Evolutionary conservation across 495 filamentous ascomycete species (phyloP), one percentile per base, ranked within the genome.

Genomic region (Copromyces sp.): DNA sequence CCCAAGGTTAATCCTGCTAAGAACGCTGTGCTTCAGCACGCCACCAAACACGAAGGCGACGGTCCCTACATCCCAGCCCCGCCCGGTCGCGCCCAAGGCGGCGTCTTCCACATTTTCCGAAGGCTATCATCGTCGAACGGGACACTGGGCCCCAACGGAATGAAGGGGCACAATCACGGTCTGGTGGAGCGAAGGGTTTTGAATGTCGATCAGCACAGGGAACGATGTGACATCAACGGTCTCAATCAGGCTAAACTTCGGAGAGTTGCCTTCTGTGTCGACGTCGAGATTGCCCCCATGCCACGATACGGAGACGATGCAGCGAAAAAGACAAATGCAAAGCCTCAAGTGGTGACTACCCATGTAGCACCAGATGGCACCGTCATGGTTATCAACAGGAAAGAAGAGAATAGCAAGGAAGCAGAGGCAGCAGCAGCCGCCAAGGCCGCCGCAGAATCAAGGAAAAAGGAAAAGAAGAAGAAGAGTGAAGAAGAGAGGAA

Each of bases 391-490:
- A 83, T 77, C 68, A 82, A 80, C 38, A 87, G 89, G 74, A 59
- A 72, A 41, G 65, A 80, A 68, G 80, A 81, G 39, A 74, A 32
- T 79, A 2, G 73, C 79, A 39, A 81, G 81, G 71, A 75, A 76
- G 35, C 70, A 69, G 39, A 38, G 71, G 68, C 16, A 71, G 68
- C 11, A 80, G 76, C 41, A 75, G 68, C 32, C 42, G 68, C 37
- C 44, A 77, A 32, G 81, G 83, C 75, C 3, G 69, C 72, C 14
- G 74, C 73, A 75, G 79, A 82, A 35, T 45, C 61, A 4, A 78
- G 73, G 87, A 96, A 94, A 78, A 93, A 91, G 77, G 94, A 96
- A 79, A 96, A 95, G 84, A 97, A 96, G 81, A 95, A 94, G 83
- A 89, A 91, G 71, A 94, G 91, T 9, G 94, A 97, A 77, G 93